Evolutionary conservation across 2,329 filamentous ascomycete genomes (phyloP), one percentile per base, ranked within the genome.

Genomic region (Colletotrichum sp.): DNA sequence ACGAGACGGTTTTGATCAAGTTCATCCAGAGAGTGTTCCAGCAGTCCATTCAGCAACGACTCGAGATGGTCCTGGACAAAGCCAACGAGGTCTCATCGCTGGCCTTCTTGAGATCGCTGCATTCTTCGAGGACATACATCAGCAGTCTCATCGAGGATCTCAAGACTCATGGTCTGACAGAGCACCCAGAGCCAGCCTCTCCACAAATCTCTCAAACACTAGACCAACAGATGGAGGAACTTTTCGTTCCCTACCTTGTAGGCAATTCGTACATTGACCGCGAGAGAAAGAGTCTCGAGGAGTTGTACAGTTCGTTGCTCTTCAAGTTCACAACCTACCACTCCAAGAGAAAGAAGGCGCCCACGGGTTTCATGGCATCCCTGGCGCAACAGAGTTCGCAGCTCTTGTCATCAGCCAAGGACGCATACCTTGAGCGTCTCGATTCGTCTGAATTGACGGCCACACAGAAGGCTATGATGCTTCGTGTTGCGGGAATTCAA

Each of bases 271-370:
- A 94, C 79, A 94, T 95, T 75, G 93, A 94, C 72, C 89, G 92
- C 75, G 93, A 95, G 82, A 91, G 87, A 81, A 92, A 88, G 83
- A 94, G 90, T 75, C 85, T 97, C 65, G 95, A 96, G 81, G 95
- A 96, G 82, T 86, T 96, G 78, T 96, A 98, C 86, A 96, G 95
- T 71, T 98, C 97, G 0, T 87, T 99, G 70, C 90, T 99, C 6
- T 98, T 99, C 91, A 98, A 98, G 81, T 99, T 97, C 82, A 98
- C 95, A 19, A 94, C 98, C n/a, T 99, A 96, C 82, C 97, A 99
- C 84, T 95, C 94, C 1, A 89, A 93, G 76, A 90, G 95, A 78
- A 96, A 98, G 84, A 98, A 98, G 88, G 93, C 94, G 30, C 94
- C 96, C 2, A 95, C 95, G 1, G 95, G 95, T 1, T 98, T 98